phyloP scores from a whole-genome alignment of 2,329 filamentous ascomycete species.

The Trichoderma guizhouense region DNA sequence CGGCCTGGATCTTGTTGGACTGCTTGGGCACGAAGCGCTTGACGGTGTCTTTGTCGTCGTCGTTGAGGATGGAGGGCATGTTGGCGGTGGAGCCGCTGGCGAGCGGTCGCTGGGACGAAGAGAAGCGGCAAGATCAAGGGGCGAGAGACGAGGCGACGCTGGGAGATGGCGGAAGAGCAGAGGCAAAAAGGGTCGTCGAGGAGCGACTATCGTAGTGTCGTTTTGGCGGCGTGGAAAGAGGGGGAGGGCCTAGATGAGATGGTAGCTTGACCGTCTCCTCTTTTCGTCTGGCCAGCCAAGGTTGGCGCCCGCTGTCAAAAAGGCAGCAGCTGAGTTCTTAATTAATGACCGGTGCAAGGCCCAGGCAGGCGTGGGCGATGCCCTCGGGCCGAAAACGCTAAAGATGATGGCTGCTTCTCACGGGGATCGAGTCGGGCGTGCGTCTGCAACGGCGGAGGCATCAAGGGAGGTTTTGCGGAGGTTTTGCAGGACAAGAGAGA shows the following conservation, averaged over 20 bases:
- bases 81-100: conserved; percentile 21
- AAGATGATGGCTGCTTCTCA: background rate
- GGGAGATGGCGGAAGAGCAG: background rate
- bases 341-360: background rate
- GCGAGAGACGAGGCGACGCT: background rate
- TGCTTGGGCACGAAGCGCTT: conserved; percentile 91
- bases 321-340: conserved; percentile 14
- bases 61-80: conserved; percentile 71
- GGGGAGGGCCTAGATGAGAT: conserved; percentile 14
- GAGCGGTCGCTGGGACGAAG: conserved; percentile 6
- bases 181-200: background rate
- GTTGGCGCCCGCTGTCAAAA: conserved; percentile 16
- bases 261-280: conserved; percentile 12
- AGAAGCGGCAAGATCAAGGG: conserved; percentile 1
- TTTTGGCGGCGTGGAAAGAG: conserved; percentile 17
- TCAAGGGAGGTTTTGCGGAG: background rate
- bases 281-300: conserved; percentile 10
- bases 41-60: conserved; percentile 94
- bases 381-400: conserved; percentile 1
- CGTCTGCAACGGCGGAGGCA: conserved; percentile 12
- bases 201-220: conserved; percentile 4
- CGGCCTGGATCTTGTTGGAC: conserved; percentile 95
- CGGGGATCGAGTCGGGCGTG: background rate
- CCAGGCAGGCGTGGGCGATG: conserved; percentile 11
- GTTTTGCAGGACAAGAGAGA: background rate